A percentile compares a stretch with the other conserved stretches of the same genome.
These are phyloP conservation scores for Alternaria alternata DNA, from an alignment of 2,329 filamentous ascomycete genomes.

Conservation along the genomic window DNA sequence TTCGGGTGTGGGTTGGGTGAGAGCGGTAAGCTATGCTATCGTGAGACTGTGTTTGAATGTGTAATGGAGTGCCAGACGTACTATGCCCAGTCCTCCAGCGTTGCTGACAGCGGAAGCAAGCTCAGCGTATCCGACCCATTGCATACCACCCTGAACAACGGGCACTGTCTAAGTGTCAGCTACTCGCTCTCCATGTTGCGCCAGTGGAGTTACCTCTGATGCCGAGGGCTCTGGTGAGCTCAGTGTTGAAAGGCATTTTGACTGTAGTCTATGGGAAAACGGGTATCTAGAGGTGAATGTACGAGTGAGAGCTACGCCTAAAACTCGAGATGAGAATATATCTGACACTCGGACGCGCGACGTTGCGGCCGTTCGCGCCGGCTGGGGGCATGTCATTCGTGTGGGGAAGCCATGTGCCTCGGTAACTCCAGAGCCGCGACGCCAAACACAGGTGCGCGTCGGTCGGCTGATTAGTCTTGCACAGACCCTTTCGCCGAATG, in stretches of 20 bases:
- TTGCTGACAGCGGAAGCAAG: constrained; percentile 73
- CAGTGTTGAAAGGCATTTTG: constrained; percentile 70
- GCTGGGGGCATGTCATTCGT: constrained; percentile 23
- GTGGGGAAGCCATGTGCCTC: constrained; percentile 42
- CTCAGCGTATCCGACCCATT: constrained; percentile 84
- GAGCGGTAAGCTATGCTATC: constrained; percentile 69
- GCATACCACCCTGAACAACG: constrained; percentile 86
- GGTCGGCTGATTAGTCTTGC: constrained; percentile 16
- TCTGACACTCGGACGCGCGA: constrained; percentile 16
- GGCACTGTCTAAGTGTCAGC: constrained; percentile 69
- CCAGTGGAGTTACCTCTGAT: constrained; percentile 54
- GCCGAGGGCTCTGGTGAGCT: constrained; percentile 68
- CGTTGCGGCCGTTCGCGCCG: constrained; percentile 20
- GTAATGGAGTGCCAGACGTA: constrained; percentile 27
- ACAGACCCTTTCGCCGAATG: constrained; percentile 8
- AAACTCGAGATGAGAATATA: constrained; percentile 8
- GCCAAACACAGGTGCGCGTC: constrained; percentile 19
- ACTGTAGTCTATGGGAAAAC: constrained; percentile 4
- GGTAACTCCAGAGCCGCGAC: constrained; percentile 31
- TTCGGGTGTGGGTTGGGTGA: constrained; percentile 92
- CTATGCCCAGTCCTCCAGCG: constrained; percentile 79
- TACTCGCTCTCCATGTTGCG: neutral
- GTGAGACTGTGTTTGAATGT: constrained; percentile 19
- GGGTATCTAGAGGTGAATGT: neutral
- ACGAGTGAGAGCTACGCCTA: neutral